Percentiles rank a stretch among this genome's conserved stretches.
Conservation (phyloP, 2,329 filamentous ascomycete species). For the Penicillium glabrum region DNA sequence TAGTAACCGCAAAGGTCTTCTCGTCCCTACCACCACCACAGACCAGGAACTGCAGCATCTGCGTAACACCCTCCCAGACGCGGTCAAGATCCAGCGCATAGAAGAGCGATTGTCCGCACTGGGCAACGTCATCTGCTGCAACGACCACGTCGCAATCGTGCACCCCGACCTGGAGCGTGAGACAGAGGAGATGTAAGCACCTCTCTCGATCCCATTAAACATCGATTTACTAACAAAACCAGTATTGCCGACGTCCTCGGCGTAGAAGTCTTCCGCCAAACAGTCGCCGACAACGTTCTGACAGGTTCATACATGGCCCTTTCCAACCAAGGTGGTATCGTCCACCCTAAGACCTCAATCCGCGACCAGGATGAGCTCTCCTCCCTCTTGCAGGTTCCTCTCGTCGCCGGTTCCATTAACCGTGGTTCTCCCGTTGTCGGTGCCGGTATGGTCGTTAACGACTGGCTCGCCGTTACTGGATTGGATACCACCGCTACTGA, state of each 20-base stretch:
- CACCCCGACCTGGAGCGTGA: conserved; percentile 97
- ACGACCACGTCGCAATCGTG: conserved; percentile 94
- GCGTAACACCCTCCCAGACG: conserved; percentile 88
- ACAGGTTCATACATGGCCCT: conserved; percentile 96
- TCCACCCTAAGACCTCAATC: conserved; percentile 95
- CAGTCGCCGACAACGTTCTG: conserved; percentile 93
- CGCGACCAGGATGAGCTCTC: conserved; percentile 98
- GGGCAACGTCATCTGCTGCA: conserved; percentile 93
- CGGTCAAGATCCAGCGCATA: conserved; percentile 92
- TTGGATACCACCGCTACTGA: conserved; percentile 97
- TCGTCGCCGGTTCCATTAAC: conserved; percentile 93
- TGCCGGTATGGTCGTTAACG: conserved; percentile 94
- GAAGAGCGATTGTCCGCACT: conserved; percentile 95
- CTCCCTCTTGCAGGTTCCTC: conserved; percentile 87
- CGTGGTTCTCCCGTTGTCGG: conserved; percentile 92
- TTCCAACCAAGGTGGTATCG: conserved; percentile 92
- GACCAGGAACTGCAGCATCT: conserved; percentile 98
- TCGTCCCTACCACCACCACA: conserved; percentile 92
- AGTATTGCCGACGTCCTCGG: conserved; percentile 79
- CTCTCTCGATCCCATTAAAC: not conserved
- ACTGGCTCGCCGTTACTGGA: conserved; percentile 94
- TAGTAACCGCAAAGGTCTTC: conserved; percentile 92
- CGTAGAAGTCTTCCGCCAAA: conserved; percentile 70
- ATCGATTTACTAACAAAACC: not conserved
- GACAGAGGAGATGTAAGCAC: conserved; percentile 80